Percentiles rank a stretch among this genome's conserved stretches.
These are phyloP conservation scores for Dysphania ambrosioides DNA, from an alignment of 148 eudicot species.

Conservation along the genomic window DNA sequence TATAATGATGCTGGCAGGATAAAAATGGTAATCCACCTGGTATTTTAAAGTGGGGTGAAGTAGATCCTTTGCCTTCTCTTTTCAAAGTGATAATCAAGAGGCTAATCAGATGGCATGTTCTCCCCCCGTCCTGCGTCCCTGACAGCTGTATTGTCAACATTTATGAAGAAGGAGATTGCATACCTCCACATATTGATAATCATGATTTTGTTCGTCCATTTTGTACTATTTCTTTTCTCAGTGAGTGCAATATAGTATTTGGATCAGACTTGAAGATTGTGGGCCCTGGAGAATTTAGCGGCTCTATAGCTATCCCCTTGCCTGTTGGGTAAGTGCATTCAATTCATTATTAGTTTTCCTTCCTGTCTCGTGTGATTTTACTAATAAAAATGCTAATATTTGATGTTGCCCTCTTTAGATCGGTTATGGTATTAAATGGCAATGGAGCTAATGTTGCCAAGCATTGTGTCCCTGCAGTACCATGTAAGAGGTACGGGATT, in stretches of 20 bases:
- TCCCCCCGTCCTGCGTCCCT: constrained; percentile 87
- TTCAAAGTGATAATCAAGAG: constrained; percentile 79
- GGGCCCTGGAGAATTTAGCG: constrained; percentile 77
- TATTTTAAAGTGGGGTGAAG: constrained; percentile 57
- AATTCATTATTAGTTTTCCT: not conserved
- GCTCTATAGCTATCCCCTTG: constrained; percentile 57
- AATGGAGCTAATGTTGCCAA: constrained; percentile 54
- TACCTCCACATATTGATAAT: constrained; percentile 97
- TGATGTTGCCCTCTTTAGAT: constrained; percentile 25
- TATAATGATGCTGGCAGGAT: constrained; percentile 53
- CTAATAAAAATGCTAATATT: not conserved
- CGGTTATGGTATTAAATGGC: constrained; percentile 46
- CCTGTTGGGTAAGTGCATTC: constrained; percentile 72
- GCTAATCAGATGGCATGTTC: constrained; percentile 83
- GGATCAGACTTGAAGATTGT: constrained; percentile 68
- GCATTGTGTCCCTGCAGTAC: constrained; percentile 59
- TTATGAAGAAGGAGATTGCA: constrained; percentile 90
- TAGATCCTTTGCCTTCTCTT: constrained; percentile 78
- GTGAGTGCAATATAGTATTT: constrained; percentile 82
- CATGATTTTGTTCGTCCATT: constrained; percentile 95
- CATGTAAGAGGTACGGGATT: constrained; percentile 36
- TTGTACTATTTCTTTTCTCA: constrained; percentile 90
- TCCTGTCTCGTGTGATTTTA: not conserved
- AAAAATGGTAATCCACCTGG: constrained; percentile 89
- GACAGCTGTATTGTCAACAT: constrained; percentile 96